Percentiles rank a stretch among this genome's conserved stretches.
Evolutionary conservation across 768 basidiomycete species (phyloP).

Genomic region (Boletus vermiculosoides): DNA sequence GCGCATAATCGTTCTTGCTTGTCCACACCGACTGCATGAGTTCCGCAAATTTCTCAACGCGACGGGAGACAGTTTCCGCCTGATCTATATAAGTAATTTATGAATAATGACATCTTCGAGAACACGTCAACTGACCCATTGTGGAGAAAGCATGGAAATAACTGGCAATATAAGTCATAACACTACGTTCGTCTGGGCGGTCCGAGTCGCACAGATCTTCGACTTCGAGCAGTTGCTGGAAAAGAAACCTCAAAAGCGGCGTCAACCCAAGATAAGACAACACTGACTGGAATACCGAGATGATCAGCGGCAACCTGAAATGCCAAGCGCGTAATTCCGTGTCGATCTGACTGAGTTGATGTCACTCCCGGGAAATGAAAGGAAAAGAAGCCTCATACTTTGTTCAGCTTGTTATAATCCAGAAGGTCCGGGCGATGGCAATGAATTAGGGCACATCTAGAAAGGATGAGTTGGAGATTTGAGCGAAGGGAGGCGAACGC

Average conservation of each 20-base stretch:
- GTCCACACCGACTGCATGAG: slow-evolving; percentile 92
- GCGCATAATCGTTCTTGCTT: slow-evolving; percentile 88
- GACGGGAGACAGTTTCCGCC: slow-evolving; percentile 87
- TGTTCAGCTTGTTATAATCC: slow-evolving; percentile 84
- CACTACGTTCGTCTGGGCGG: slow-evolving; percentile 92
- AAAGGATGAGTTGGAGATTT: slow-evolving; percentile 7
- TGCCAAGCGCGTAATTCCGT: slow-evolving; percentile 82
- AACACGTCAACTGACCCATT: slow-evolving; percentile 63
- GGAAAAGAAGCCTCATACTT: slow-evolving; percentile 43
- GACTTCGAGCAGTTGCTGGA: slow-evolving; percentile 91
- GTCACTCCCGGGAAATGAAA: slow-evolving; percentile 7
- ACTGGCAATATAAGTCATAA: slow-evolving; percentile 97
- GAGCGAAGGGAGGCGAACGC: slow-evolving; percentile 25
- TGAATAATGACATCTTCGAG: not conserved
- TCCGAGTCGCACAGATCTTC: slow-evolving; percentile 87
- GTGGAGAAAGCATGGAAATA: slow-evolving; percentile 98
- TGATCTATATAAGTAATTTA: slow-evolving; percentile 58
- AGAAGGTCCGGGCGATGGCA: slow-evolving; percentile 94
- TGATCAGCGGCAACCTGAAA: slow-evolving; percentile 86
- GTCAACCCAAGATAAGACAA: not conserved
- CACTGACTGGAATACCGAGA: slow-evolving; percentile 83
- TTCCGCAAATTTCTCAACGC: slow-evolving; percentile 95
- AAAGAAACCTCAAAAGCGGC: slow-evolving; percentile 1
- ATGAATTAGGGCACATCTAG: slow-evolving; percentile 94
- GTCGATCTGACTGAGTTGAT: slow-evolving; percentile 59